phyloP scores from a whole-genome alignment of 768 basidiomycete genomes.

The Russula sp. region DNA sequence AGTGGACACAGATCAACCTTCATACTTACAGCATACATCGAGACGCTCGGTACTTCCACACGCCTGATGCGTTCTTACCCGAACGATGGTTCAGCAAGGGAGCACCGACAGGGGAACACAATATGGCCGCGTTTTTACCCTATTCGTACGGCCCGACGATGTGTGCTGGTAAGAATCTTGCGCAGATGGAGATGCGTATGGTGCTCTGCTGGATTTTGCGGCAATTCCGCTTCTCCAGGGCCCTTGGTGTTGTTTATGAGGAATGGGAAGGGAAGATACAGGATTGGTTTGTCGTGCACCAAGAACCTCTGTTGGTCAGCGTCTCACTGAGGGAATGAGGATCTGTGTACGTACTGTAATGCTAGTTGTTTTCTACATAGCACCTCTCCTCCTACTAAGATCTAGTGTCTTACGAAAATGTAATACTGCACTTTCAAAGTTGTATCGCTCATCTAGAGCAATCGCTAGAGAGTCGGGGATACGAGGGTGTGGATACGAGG shows the following conservation, averaged over 20 bases:
- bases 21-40: slow-evolving; percentile 28
- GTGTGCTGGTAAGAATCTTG: slow-evolving; percentile 46
- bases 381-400: no score
- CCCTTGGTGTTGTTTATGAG: neutral
- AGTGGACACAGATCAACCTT: slow-evolving; percentile 21
- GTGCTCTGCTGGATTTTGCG: slow-evolving; percentile 41
- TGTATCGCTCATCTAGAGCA: no score
- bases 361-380: no score
- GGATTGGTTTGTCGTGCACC: slow-evolving; percentile 11
- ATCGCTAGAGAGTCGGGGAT: no score
- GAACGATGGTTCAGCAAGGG: slow-evolving; percentile 20
- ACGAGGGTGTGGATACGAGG: no score
- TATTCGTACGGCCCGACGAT: slow-evolving; percentile 45
- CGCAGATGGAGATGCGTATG: slow-evolving; percentile 43
- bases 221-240: slow-evolving; percentile 35
- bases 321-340: slow-evolving; percentile 12
- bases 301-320: slow-evolving; percentile 4
- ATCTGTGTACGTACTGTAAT: no score
- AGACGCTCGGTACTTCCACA: slow-evolving; percentile 21
- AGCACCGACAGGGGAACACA: slow-evolving; percentile 29
- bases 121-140: slow-evolving; percentile 41
- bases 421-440: no score
- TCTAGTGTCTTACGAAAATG: no score
- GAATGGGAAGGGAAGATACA: no score
- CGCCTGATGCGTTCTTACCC: slow-evolving; percentile 21